A percentile compares a stretch with the other conserved stretches of the same genome.
These are phyloP conservation scores for Candida patagonica DNA, from an alignment of 805 yeast genomes.

Conservation along the genomic window DNA sequence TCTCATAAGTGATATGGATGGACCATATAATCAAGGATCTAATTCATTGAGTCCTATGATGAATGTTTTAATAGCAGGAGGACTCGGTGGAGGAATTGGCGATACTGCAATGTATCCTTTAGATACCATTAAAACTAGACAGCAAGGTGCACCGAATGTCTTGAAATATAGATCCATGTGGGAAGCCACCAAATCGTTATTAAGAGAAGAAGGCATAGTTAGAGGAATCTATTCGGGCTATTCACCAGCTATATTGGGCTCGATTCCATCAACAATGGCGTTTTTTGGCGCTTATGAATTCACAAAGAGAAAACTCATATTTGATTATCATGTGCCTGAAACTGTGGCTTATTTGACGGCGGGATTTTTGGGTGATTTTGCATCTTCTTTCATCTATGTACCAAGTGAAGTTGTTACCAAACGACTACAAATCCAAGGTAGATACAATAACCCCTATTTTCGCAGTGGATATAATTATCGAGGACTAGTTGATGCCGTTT, in stretches of 20 bases:
- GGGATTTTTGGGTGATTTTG: slow-evolving; percentile 91
- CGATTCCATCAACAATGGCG: slow-evolving; percentile 85
- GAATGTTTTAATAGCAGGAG: slow-evolving; percentile 67
- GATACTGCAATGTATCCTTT: slow-evolving; percentile 91
- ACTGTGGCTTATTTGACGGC: slow-evolving; percentile 72
- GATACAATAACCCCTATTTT: slow-evolving; percentile 68
- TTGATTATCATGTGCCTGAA: slow-evolving; percentile 58
- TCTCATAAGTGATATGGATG: no score
- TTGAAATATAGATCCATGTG: slow-evolving; percentile 65
- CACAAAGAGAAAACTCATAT: slow-evolving; percentile 61
- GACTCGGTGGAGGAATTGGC: slow-evolving; percentile 88
- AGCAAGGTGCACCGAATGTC: slow-evolving; percentile 79
- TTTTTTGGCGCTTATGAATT: slow-evolving; percentile 88
- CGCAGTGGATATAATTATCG: slow-evolving; percentile 79
- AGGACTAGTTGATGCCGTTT: slow-evolving; percentile 62
- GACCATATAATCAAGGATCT: no score
- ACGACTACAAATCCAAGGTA: slow-evolving; percentile 86
- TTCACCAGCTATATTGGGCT: slow-evolving; percentile 80
- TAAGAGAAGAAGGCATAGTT: slow-evolving; percentile 72
- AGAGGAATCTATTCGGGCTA: slow-evolving; percentile 91
- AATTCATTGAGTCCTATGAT: slow-evolving; percentile 19
- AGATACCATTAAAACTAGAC: slow-evolving; percentile 94
- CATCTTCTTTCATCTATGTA: slow-evolving; percentile 79
- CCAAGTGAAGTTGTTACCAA: slow-evolving; percentile 95
- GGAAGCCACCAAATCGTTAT: slow-evolving; percentile 66